Evolutionary conservation across 2,329 filamentous ascomycete species (phyloP).

Genomic region (Botryotinia convoluta): DNA sequence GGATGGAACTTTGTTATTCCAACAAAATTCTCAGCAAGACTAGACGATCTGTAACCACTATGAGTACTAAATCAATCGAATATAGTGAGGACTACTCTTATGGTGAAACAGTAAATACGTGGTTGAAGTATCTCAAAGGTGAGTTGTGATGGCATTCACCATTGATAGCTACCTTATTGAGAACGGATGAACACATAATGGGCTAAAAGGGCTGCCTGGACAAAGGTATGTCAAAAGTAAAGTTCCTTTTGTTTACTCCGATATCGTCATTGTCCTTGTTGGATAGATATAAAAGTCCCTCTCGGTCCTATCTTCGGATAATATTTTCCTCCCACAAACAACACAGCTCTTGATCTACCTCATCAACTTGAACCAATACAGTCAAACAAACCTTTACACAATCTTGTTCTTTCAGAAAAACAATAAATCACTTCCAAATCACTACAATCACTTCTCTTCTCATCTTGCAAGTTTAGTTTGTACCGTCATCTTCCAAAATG

Average conservation of each 20-base stretch:
- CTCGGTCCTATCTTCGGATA: not conserved
- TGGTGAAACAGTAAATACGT: slow-evolving; percentile 17
- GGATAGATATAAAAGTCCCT: not conserved
- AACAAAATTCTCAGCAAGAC: slow-evolving; percentile 13
- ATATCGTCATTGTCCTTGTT: slow-evolving; percentile 3
- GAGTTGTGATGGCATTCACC: slow-evolving; percentile 10
- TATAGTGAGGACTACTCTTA: slow-evolving; percentile 11
- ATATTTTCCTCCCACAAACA: not conserved
- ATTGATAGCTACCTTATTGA: slow-evolving; percentile 16
- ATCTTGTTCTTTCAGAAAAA: not conserved
- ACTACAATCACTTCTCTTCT: not conserved
- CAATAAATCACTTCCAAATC: not conserved
- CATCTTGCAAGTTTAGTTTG: not conserved
- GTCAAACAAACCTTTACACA: not conserved
- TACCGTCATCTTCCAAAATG: not conserved
- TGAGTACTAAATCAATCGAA: not conserved
- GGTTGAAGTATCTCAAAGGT: slow-evolving; percentile 15
- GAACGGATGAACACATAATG: slow-evolving; percentile 7
- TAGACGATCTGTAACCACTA: not conserved
- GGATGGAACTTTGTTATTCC: slow-evolving; percentile 6
- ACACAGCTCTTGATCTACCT: not conserved
- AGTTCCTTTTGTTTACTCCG: slow-evolving; percentile 8
- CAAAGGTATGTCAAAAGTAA: not conserved
- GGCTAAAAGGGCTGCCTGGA: not conserved
- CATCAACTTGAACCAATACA: not conserved